Evolutionary conservation across 805 yeast species (phyloP).

Genomic region (Yarrowia divulgata): DNA sequence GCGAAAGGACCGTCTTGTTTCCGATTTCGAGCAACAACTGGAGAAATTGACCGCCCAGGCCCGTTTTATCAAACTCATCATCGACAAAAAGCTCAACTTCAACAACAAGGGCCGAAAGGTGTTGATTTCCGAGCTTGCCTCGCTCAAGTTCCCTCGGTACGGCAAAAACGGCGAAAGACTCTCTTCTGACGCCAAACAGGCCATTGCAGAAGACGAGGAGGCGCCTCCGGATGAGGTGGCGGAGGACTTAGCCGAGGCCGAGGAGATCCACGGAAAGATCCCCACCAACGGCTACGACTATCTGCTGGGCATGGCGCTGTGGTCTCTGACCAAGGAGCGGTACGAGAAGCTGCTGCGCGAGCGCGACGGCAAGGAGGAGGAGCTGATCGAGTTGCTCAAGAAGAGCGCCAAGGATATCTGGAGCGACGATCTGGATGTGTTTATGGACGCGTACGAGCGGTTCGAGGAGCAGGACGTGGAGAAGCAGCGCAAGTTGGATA

Average conservation of each 20-base stretch:
- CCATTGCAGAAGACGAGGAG: slow-evolving; percentile 47
- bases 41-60: slow-evolving; percentile 83
- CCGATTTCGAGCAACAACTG: slow-evolving; percentile 73
- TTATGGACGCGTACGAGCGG: slow-evolving; percentile 67
- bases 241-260: slow-evolving; percentile 51
- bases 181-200: slow-evolving; percentile 53
- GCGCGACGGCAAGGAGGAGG: slow-evolving; percentile 72
- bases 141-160: slow-evolving; percentile 72
- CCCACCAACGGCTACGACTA: slow-evolving; percentile 79
- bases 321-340: slow-evolving; percentile 91
- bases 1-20: slow-evolving; percentile 81
- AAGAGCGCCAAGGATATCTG: slow-evolving; percentile 87
- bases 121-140: slow-evolving; percentile 68
- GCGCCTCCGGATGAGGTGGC: slow-evolving; percentile 50
- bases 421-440: slow-evolving; percentile 81
- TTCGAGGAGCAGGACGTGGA: slow-evolving; percentile 72
- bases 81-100: slow-evolving; percentile 72
- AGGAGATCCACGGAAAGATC: slow-evolving; percentile 51
- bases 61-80: slow-evolving; percentile 86
- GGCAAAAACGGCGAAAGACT: slow-evolving; percentile 73
- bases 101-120: slow-evolving; percentile 75
- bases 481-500: slow-evolving; percentile 58
- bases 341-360: slow-evolving; percentile 81
- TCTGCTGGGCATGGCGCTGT: slow-evolving; percentile 86
- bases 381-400: slow-evolving; percentile 68